Evolutionary conservation across 2,329 filamentous ascomycete species (phyloP).

Genomic region (Phialemoniopsis sp.): DNA sequence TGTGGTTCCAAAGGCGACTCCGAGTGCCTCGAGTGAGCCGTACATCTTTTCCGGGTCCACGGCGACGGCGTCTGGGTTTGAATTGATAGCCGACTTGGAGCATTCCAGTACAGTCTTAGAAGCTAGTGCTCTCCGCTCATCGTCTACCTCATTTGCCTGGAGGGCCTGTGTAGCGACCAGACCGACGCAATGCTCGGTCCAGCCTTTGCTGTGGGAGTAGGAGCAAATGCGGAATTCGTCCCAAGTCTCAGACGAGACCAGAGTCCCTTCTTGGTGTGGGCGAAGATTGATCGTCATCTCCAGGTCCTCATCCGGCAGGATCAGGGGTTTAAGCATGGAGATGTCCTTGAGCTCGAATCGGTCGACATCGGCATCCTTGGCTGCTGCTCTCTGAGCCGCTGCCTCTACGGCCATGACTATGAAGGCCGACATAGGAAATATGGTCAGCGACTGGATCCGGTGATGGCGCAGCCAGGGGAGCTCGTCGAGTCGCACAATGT

Average conservation of each 20-base stretch:
- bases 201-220: slow-evolving; percentile 44
- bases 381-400: slow-evolving; percentile 26
- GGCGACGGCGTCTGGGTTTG: slow-evolving; percentile 15
- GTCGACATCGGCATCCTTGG: slow-evolving; percentile 22
- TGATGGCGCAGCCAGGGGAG: slow-evolving; percentile 57
- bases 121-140: slow-evolving; percentile 20
- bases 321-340: slow-evolving; percentile 37
- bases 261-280: slow-evolving; percentile 33
- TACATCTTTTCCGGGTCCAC: slow-evolving; percentile 36
- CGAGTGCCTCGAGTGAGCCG: slow-evolving; percentile 35
- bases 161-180: slow-evolving; percentile 34
- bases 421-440: slow-evolving; percentile 52
- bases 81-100: slow-evolving; percentile 20
- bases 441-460: slow-evolving; percentile 49
- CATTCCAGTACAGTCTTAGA: slow-evolving; percentile 21
- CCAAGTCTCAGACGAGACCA: slow-evolving; percentile 40
- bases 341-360: slow-evolving; percentile 44
- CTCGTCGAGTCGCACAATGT: slow-evolving; percentile 40
- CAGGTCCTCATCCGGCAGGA: slow-evolving; percentile 42
- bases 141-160: slow-evolving; percentile 35
- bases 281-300: slow-evolving; percentile 46
- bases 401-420: slow-evolving; percentile 48
- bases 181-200: slow-evolving; percentile 57
- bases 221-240: slow-evolving; percentile 54
- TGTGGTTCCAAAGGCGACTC: slow-evolving; percentile 43